A percentile compares a stretch with the other conserved stretches of the same genome.
Evolutionary conservation across 2,329 filamentous ascomycete species (phyloP).

Genomic region (Beauveria medogensis): DNA sequence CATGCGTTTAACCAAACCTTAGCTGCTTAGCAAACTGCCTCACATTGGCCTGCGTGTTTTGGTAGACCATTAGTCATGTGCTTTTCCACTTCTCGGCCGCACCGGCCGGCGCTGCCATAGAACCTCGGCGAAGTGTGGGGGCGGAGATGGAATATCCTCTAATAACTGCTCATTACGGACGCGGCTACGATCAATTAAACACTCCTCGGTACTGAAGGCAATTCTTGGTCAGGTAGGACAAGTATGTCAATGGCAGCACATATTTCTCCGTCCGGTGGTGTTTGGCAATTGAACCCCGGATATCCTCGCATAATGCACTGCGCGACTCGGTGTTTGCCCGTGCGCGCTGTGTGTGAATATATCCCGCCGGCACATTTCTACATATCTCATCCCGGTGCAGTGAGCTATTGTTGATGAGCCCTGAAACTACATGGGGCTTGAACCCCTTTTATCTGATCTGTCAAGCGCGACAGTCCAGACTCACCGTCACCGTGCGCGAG

Average conservation of each 20-base stretch:
- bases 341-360: not conserved
- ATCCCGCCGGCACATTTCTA: not conserved
- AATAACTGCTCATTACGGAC: not conserved
- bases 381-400: not conserved
- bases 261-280: not conserved
- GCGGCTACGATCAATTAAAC: not conserved
- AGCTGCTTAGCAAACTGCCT: not conserved
- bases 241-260: not conserved
- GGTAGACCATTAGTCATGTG: slow-evolving; percentile 7
- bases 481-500: not conserved
- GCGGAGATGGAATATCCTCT: slow-evolving; percentile 2
- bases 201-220: not conserved
- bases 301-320: not conserved
- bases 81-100: slow-evolving; percentile 1
- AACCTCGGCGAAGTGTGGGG: slow-evolving; percentile 13
- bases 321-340: not conserved
- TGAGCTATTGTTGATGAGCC: not conserved
- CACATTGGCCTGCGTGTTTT: not conserved
- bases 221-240: not conserved
- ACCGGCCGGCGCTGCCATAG: slow-evolving; percentile 8
- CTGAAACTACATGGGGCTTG: not conserved
- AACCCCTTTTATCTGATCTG: not conserved
- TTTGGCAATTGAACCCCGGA: not conserved
- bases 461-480: not conserved
- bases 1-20: slow-evolving; percentile 5